phyloP scores from a whole-genome alignment of 345 rosid species.

The Microthlaspi erraticum region DNA sequence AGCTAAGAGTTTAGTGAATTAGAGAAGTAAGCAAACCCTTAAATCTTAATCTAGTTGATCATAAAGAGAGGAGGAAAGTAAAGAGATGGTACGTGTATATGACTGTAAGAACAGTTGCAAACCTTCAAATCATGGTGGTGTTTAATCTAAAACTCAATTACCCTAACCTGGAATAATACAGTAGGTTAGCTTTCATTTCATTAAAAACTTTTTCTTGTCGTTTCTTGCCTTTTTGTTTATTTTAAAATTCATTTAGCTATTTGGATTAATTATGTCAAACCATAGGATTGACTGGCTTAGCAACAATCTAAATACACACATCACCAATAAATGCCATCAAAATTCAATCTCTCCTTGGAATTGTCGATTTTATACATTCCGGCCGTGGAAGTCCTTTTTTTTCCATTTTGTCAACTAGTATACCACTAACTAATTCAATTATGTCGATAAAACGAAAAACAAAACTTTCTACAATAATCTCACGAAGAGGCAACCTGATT shows the following conservation, averaged over 20 bases:
- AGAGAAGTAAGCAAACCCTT: too few relatives aligned
- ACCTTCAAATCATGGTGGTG: constrained; percentile 17
- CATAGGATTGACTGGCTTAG: constrained; percentile 28
- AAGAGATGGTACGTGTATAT: not conserved
- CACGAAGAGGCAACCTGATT: too few relatives aligned
- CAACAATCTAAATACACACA: constrained; percentile 35
- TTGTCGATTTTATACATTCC: constrained; percentile 27
- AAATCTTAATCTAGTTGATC: too few relatives aligned
- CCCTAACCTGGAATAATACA: constrained; percentile 3
- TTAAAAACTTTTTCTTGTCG: constrained; percentile 19
- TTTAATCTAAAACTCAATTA: constrained; percentile 11
- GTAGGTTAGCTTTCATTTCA: constrained; percentile 38
- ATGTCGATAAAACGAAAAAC: too few relatives aligned
- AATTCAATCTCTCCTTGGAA: constrained; percentile 11
- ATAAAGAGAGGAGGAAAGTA: too few relatives aligned
- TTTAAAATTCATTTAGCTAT: not conserved
- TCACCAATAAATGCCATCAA: constrained; percentile 35
- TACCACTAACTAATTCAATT: too few relatives aligned
- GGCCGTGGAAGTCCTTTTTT: not conserved
- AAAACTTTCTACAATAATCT: too few relatives aligned
- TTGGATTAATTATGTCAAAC: constrained; percentile 32
- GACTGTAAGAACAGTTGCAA: not conserved
- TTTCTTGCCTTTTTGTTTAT: constrained; percentile 5
- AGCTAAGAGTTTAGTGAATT: too few relatives aligned
- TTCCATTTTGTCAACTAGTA: constrained; percentile 12